Evolutionary conservation across 75 land plant species (phyloP), one percentile per base, ranked within the genome.

Genomic region (Pinus albicaulis): DNA sequence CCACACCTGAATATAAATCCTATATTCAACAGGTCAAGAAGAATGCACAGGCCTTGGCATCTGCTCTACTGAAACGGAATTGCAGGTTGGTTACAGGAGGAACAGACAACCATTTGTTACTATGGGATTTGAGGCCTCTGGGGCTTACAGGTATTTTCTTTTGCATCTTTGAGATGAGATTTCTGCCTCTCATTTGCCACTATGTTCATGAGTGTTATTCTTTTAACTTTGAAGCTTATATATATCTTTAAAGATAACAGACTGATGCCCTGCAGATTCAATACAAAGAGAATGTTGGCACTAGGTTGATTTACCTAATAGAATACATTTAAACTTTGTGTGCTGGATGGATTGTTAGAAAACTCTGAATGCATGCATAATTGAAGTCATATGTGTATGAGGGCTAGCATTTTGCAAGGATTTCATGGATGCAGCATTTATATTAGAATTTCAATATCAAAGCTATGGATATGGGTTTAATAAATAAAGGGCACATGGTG

Each of bases 61-160:
- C 85, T 70, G 95, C 93, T 68, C 81, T 97, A 57, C 76, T 89
- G 59, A 90, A 85, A 72, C 80, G 88, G 80, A 90, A 88, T 20
- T 97, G 97, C 85, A 85, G 79, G 80, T 76, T 97, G 74, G 99
- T 97, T 16, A 97, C 99, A 59, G 95, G 88, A 20, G 99, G 99
- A 41, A 94, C 99, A 22, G 99, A 97, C 75, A 97, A 97, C 72
- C 99, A 97, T 82, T 74, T 97, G 84, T 17, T 97, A 71, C 90
- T 97, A 14, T 92, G 95, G 98, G 99, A 97, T 86, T 77, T 97
- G 5, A 90, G 95, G 31, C 81, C 87, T 71, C 70, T 87, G 15
- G 92, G 89, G 2, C 58, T 95, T 71, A 89, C 93, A 80, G 98
- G 98, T 91, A 81, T 48, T 56, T 74, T 61, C 12, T 28, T 31